These are phyloP conservation scores for Penicillium frequentans DNA, from an alignment of 2,329 filamentous ascomycete species.

Conservation along the genomic window DNA sequence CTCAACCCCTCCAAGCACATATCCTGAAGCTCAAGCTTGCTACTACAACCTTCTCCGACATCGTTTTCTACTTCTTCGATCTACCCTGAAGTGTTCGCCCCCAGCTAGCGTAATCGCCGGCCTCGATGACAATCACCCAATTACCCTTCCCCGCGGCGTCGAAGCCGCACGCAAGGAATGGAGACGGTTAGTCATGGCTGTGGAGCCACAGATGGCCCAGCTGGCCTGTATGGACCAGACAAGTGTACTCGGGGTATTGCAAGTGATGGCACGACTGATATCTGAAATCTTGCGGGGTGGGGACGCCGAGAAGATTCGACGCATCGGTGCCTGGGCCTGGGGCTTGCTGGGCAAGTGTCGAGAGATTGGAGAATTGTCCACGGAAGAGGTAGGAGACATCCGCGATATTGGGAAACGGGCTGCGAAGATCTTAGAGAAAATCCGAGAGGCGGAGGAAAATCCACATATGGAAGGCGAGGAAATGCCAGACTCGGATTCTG, in stretches of 20 bases:
- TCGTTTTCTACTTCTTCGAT: constrained; percentile 66
- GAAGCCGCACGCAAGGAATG: constrained; percentile 59
- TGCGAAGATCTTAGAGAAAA: constrained; percentile 47
- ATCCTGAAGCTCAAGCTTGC: constrained; percentile 57
- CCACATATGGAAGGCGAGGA: constrained; percentile 30
- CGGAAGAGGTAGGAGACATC: constrained; percentile 72
- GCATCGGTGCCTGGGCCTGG: constrained; percentile 83
- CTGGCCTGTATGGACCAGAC: constrained; percentile 58
- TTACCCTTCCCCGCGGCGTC: constrained; percentile 55
- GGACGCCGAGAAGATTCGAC: constrained; percentile 60
- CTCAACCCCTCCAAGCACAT: constrained; percentile 27
- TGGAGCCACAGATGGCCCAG: constrained; percentile 51
- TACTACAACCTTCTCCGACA: constrained; percentile 68
- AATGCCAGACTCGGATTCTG: not conserved
- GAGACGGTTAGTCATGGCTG: constrained; percentile 40
- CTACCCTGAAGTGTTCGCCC: constrained; percentile 57
- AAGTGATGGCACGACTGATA: constrained; percentile 58
- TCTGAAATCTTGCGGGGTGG: constrained; percentile 63
- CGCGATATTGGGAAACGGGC: constrained; percentile 79
- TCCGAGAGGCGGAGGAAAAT: constrained; percentile 46
- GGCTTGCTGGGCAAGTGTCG: constrained; percentile 73
- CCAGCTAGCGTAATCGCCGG: constrained; percentile 54
- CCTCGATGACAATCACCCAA: constrained; percentile 55
- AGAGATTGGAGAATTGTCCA: constrained; percentile 71
- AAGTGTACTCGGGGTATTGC: constrained; percentile 65